Conservation (phyloP, 129 eudicot genomes). For the Lonicera japonica region DNA sequence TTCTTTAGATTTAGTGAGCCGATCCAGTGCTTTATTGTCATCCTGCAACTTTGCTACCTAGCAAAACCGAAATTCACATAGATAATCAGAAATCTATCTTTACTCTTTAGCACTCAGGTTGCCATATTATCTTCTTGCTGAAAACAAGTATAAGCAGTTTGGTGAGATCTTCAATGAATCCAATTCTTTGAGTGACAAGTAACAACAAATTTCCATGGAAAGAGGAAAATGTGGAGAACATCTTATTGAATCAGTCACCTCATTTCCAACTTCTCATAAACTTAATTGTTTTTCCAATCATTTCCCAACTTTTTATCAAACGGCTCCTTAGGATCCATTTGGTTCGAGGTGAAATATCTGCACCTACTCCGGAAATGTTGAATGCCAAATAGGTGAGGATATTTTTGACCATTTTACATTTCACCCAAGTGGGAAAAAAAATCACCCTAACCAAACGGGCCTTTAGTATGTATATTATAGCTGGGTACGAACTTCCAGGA, state of each 20-base stretch:
- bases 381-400: no score
- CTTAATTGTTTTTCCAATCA: no score
- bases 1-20: constrained; percentile 82
- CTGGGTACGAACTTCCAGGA: neutral
- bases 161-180: neutral
- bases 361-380: no score
- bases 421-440: no score
- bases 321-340: no score
- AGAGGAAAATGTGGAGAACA: neutral
- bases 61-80: constrained; percentile 12
- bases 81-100: neutral
- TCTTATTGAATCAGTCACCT: no score
- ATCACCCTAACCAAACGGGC: no score
- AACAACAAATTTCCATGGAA: neutral
- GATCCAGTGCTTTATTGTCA: constrained; percentile 82
- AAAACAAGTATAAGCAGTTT: neutral
- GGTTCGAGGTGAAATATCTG: no score
- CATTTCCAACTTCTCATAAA: no score
- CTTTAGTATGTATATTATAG: neutral
- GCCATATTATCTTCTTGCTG: neutral
- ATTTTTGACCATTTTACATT: no score
- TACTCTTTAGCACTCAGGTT: neutral
- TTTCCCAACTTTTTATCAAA: no score
- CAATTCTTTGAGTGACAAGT: neutral
- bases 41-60: constrained; percentile 86